Base-by-base conservation (phyloP, 1,139 yeast genomes). In the Debaryomyces fabryi region DNA sequence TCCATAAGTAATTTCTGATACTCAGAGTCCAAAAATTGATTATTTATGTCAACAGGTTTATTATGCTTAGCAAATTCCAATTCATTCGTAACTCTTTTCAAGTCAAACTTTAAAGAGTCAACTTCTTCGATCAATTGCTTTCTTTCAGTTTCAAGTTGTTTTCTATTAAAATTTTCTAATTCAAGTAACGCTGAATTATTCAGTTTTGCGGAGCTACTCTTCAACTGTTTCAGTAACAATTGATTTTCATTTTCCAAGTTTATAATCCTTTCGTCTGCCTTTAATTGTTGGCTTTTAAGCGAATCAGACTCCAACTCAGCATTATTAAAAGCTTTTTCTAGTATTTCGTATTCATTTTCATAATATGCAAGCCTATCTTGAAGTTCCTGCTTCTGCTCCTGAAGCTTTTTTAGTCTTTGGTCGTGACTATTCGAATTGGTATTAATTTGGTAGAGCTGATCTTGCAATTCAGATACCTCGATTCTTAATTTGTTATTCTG, bases 31-130 rank as follows among this genome's bases (percentile, higher is more conserved):
- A 55, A 42, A 21, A 18, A 29, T 15, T 36, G 37, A 35, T 42
- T 36, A 24, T 39, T 40, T 6, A 36, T 23, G 12, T 27, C 27
- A 18, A 38, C n/a, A 3, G 23, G 18, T 29, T 44, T 45, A 30
- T 54, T 52, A 21, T 46, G 82, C 57, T 91, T 78, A 53, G 87
- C 95, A 59, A 86, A 85, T 53, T 86, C 89, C 43, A 87, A 62
- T 33, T 82, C 86, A 54, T 84, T 89, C 25, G 81, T 82, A 40
- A 88, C 63, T 24, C 55, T 46, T 35, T 49, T 56, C 18, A 58
- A 46, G 35, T 64, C 65, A 27, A 48, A 45, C 18, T 55, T 54
- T 27, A 59, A 55, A 10, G 51, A 44, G 4, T 56, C 59, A 20
- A 65, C 46, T 42, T 60, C 58, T 30, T 52, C 51, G 34, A 48